These are phyloP conservation scores for Fraxinus angustifolia DNA, from an alignment of 305 asterid genomes.

Conservation along the genomic window DNA sequence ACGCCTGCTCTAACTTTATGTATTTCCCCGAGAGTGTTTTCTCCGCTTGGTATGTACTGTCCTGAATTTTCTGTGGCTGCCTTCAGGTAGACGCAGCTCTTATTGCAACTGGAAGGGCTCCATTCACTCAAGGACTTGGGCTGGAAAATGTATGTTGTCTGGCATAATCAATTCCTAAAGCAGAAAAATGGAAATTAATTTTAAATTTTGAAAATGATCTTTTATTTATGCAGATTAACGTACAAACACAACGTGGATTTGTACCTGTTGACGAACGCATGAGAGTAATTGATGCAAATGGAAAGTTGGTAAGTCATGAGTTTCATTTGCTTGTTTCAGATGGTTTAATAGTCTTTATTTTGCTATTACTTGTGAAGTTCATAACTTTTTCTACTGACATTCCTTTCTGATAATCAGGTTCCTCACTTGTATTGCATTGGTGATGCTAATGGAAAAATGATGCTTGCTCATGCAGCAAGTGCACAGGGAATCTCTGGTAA, in stretches of 20 bases:
- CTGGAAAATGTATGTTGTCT: slow-evolving; percentile 70
- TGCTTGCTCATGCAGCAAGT: slow-evolving; percentile 99
- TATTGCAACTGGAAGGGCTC: slow-evolving; percentile 96
- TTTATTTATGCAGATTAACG: slow-evolving; percentile 52
- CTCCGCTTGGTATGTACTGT: slow-evolving; percentile 17
- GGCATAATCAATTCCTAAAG: slow-evolving; percentile 7
- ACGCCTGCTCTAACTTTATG: neutral
- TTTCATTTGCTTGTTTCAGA: slow-evolving; percentile 17
- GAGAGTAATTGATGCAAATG: slow-evolving; percentile 81
- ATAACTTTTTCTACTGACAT: slow-evolving; percentile 20
- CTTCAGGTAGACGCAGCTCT: slow-evolving; percentile 96
- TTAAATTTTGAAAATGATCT: slow-evolving; percentile 11
- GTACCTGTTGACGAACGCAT: slow-evolving; percentile 92
- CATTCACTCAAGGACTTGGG: slow-evolving; percentile 93
- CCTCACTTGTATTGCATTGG: slow-evolving; percentile 96
- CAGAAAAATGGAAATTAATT: slow-evolving; percentile 16
- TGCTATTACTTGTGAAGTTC: neutral
- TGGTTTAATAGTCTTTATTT: slow-evolving; percentile 13
- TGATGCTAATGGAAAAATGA: slow-evolving; percentile 98
- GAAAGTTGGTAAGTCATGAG: slow-evolving; percentile 56
- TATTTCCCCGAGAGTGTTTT: neutral
- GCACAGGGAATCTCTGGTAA: slow-evolving; percentile 98
- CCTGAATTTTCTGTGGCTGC: slow-evolving; percentile 13
- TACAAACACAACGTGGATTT: slow-evolving; percentile 84
- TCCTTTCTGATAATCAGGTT: slow-evolving; percentile 49